These are phyloP conservation scores for Pachysolen tannophilus DNA, from an alignment of 805 yeast genomes.

Conservation along the genomic window DNA sequence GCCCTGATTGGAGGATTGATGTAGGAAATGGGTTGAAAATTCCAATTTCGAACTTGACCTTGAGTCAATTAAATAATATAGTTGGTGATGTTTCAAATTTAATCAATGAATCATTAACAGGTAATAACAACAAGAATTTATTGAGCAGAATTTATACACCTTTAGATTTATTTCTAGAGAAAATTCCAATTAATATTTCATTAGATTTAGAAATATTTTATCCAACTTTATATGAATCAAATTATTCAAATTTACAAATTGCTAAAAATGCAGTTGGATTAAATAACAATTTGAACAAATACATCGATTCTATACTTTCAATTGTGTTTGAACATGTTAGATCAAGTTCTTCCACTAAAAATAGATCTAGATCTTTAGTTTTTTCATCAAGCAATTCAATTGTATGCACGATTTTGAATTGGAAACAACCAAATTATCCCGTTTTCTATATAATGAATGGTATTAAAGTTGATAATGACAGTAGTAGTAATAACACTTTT, in stretches of 20 bases:
- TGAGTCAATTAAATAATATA: slow-evolving; percentile 28
- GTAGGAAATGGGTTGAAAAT: slow-evolving; percentile 39
- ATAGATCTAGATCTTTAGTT: slow-evolving; percentile 54
- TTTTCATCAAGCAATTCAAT: slow-evolving; percentile 82
- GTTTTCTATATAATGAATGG: slow-evolving; percentile 81
- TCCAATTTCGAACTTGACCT: slow-evolving; percentile 53
- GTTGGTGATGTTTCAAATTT: slow-evolving; percentile 6
- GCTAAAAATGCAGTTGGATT: slow-evolving; percentile 11
- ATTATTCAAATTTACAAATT: slow-evolving; percentile 19
- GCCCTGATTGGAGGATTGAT: slow-evolving; percentile 57
- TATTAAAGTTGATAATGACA: slow-evolving; percentile 36
- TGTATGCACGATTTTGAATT: slow-evolving; percentile 88
- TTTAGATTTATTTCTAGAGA: slow-evolving; percentile 47
- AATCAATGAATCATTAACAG: slow-evolving; percentile 34
- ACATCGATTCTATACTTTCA: slow-evolving; percentile 66
- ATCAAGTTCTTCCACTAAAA: slow-evolving; percentile 19
- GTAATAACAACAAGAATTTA: too few relatives aligned
- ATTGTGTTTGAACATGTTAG: slow-evolving; percentile 74
- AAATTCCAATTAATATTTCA: slow-evolving; percentile 52
- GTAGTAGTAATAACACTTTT: slow-evolving; percentile 20
- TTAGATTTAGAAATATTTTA: slow-evolving; percentile 68
- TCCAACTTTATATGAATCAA: slow-evolving; percentile 46
- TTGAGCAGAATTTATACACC: too few relatives aligned
- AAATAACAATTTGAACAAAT: slow-evolving; percentile 47
- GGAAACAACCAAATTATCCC: slow-evolving; percentile 98